Percentiles rank a stretch among this genome's conserved stretches.
Conservation (phyloP, 257 asterid species). For the Solanum stenotomum region DNA sequence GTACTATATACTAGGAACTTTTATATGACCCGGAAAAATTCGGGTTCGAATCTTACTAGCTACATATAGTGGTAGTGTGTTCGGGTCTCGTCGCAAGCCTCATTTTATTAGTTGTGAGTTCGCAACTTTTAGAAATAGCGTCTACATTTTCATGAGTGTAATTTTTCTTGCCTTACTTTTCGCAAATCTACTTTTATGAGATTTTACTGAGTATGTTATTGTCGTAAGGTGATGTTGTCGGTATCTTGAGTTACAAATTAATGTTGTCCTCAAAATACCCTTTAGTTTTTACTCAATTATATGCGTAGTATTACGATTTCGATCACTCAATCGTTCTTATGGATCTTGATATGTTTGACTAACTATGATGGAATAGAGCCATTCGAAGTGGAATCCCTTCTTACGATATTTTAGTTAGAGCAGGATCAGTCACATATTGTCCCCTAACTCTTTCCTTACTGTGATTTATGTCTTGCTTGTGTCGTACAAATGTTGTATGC, state of each 20-base stretch:
- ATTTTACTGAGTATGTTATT: background rate
- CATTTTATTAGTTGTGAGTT: background rate
- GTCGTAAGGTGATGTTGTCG: background rate
- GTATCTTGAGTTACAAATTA: background rate
- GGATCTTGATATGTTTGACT: too few species aligned
- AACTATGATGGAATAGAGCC: background rate
- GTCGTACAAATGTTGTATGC: too few species aligned
- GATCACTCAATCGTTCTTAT: background rate
- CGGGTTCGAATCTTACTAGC: background rate
- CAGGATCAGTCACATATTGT: accelerated
- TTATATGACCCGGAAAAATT: background rate
- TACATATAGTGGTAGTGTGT: background rate
- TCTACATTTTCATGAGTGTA: background rate
- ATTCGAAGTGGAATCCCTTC: too few species aligned
- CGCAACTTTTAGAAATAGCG: accelerated
- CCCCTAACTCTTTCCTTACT: too few species aligned
- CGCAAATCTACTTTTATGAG: accelerated
- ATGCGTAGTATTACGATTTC: too few species aligned
- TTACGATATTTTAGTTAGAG: too few species aligned
- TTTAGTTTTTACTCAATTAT: background rate
- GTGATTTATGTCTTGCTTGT: too few species aligned
- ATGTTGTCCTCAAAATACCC: background rate
- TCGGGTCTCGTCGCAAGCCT: background rate
- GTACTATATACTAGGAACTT: background rate
- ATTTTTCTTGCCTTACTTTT: background rate